A percentile compares a stretch with the other conserved stretches of the same genome.
phyloP scores from a whole-genome alignment of 2,329 filamentous ascomycete genomes.

The Aspergillus ochraceus region DNA sequence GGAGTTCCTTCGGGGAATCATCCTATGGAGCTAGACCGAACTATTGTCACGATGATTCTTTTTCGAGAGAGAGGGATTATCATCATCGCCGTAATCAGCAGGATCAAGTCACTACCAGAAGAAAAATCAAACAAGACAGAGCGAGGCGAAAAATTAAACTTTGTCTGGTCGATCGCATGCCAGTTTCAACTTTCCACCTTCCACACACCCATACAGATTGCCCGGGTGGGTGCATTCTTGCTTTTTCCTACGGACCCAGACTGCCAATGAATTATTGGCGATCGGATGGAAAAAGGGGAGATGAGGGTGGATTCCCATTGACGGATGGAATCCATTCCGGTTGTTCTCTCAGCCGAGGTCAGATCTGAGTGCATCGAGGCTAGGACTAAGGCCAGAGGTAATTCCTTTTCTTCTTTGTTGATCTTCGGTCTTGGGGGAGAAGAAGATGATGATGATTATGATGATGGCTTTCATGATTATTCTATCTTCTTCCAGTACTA shows the following conservation, averaged over 20 bases:
- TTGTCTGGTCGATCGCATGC: not conserved
- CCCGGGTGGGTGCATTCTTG: constrained; percentile 11
- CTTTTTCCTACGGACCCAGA: constrained; percentile 6
- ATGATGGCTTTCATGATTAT: not conserved
- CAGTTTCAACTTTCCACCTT: constrained; percentile 5
- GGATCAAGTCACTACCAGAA: not conserved
- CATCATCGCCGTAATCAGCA: not conserved
- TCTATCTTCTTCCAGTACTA: not conserved
- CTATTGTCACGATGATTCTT: not conserved
- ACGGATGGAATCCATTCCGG: constrained; percentile 2
- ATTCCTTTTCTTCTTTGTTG: not conserved
- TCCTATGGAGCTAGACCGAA: not conserved
- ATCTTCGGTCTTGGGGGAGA: not conserved
- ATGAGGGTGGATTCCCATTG: not conserved
- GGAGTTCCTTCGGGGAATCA: not conserved
- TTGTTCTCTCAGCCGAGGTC: constrained; percentile 1
- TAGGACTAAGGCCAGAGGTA: not conserved
- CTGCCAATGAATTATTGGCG: constrained; percentile 3
- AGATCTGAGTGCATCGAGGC: not conserved
- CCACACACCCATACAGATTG: not conserved
- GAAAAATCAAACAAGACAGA: not conserved
- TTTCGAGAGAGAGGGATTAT: not conserved
- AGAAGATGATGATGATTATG: not conserved
- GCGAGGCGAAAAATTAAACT: not conserved
- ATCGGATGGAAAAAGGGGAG: not conserved